Percentiles rank a stretch among this genome's conserved stretches.
Evolutionary conservation across 371 early-diverging fungal species (phyloP).

Genomic region (Lichtheimia ornata): DNA sequence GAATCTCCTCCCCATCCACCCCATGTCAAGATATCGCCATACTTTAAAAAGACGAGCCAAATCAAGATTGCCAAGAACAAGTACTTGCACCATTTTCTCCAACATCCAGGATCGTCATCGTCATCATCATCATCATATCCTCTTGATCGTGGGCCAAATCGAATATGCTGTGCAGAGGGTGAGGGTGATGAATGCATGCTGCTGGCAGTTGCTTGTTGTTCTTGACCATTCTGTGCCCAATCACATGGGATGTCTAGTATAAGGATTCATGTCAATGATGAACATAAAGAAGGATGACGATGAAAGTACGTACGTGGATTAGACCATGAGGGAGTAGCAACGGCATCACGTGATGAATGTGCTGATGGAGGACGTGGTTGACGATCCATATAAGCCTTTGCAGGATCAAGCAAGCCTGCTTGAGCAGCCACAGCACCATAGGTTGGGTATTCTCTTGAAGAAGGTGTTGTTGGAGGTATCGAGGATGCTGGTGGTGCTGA

Average conservation of each 20-base stretch:
- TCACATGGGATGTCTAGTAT: not conserved
- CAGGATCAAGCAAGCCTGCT: slow-evolving; percentile 3
- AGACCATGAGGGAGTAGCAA: too few species aligned
- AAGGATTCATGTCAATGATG: too few species aligned
- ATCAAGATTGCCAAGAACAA: slow-evolving; percentile 19
- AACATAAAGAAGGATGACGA: too few species aligned
- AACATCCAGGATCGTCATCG: slow-evolving; percentile 17
- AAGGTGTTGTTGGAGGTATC: slow-evolving; percentile 1
- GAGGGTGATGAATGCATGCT: too few species aligned
- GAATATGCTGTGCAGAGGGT: too few species aligned
- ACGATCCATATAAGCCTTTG: not conserved
- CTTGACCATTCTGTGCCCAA: not conserved
- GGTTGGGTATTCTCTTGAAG: slow-evolving; percentile 2
- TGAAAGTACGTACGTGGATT: too few species aligned
- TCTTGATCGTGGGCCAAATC: too few species aligned
- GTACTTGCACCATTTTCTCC: slow-evolving; percentile 26
- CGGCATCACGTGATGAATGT: not conserved
- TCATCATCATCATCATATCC: slow-evolving; percentile 5
- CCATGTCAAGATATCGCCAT: slow-evolving; percentile 15
- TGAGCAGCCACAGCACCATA: not conserved
- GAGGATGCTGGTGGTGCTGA: slow-evolving; percentile 16
- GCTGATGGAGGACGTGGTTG: not conserved
- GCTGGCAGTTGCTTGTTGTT: too few species aligned
- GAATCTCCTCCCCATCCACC: not conserved
- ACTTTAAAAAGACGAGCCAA: slow-evolving; percentile 25